Percentiles rank a stretch among this genome's conserved stretches.
phyloP scores from a whole-genome alignment of 495 filamentous ascomycete species.

The Aspergillus indologenus region DNA sequence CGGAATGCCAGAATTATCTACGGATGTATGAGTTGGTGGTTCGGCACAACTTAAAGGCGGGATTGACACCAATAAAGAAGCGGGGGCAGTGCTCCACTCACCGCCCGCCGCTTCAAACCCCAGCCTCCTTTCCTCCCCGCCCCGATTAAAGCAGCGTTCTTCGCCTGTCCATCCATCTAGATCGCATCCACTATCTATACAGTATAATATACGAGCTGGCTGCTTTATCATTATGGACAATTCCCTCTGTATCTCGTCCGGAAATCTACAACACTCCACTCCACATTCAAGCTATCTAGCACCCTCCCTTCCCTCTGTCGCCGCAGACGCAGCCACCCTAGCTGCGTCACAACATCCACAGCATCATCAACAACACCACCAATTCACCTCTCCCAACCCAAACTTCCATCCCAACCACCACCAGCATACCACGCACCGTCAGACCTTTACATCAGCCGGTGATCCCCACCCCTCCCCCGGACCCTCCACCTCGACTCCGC shows the following conservation, averaged over 20 bases:
- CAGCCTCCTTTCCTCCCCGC: conserved; percentile 13
- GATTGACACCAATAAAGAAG: not conserved
- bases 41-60: too few species aligned
- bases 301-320: conserved; percentile 21
- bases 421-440: not conserved
- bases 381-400: not conserved
- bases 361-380: conserved; percentile 14
- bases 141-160: conserved; percentile 25
- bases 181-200: not conserved
- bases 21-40: too few species aligned
- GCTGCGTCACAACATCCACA: conserved; percentile 17
- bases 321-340: conserved; percentile 24
- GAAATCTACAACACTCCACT: conserved; percentile 11
- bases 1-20: too few species aligned
- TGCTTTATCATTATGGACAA: conserved; percentile 9
- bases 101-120: conserved; percentile 24
- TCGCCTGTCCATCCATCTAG: not conserved
- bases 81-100: not conserved
- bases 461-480: not conserved
- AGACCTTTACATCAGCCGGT: too few species aligned
- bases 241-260: not conserved
- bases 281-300: conserved; percentile 18
- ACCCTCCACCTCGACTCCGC: conserved; percentile 14
- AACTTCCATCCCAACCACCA: not conserved
- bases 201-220: not conserved